Evolutionary conservation across 148 eudicot species (phyloP), one percentile per base, ranked within the genome.

Genomic region (Vaccinium myrtillus): DNA sequence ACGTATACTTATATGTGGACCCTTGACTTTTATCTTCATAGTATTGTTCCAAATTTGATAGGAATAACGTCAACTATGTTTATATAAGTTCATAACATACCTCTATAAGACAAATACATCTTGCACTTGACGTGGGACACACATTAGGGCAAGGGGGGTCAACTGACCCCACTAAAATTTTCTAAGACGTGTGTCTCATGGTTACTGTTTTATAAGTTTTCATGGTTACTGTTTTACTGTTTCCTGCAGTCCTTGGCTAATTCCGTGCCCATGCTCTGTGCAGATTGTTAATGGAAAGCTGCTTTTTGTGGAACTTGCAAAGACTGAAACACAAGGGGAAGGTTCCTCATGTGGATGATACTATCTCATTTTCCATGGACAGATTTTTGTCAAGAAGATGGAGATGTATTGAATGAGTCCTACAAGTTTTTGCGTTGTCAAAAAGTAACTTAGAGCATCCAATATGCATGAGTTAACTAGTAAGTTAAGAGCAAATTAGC

Each of bases 281-380:
- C 81, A 78, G 81, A 14, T 78, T 13, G 61, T 78, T 6, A 53
- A 78, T 2, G 81, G 81, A 53, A 78, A 13, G 81, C 81, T 78
- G 81, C 18, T 78, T 4, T 53, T 78, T 13, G 81, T 78, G 61
- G 81, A 78, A 78, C 21, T 51, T 53, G 81, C 63, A 25, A 78
- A 51, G 43, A 53, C 81, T 2, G 58, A 53, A 53, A 25, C 32
- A 6, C 81, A 77, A 76, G 58, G 61, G 15, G 61, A 14, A n/a
- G 58, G 80, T 78, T 78, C 43, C 43, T 53, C 81, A 0, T 53
- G 81, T 25, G 16, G 18, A 53, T 53, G 6, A 25, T 10, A 32
- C 46, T 13, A 15, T 53, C 27, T 78, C n/a, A 19, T 53, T 78
- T 78, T 27, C 77, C n/a, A 13, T 77, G 59, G 25, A 21, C 21